These are phyloP conservation scores for Sonneratia alba DNA, from an alignment of 345 rosid species.

Conservation along the genomic window DNA sequence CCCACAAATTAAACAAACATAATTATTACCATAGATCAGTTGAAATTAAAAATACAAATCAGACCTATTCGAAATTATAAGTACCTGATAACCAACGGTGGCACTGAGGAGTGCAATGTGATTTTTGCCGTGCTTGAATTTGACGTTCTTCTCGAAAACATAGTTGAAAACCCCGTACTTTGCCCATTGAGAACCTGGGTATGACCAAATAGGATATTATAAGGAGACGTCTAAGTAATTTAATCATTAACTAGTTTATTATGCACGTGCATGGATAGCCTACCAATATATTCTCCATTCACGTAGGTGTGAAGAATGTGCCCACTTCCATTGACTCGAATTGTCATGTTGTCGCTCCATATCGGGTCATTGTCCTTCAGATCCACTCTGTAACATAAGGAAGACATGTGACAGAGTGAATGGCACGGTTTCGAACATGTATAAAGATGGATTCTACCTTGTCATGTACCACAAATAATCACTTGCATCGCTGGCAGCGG, in stretches of 20 bases:
- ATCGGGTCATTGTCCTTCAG: slow-evolving; percentile 31
- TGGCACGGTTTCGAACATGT: not conserved
- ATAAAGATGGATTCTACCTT: slow-evolving; percentile 23
- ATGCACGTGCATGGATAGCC: not conserved
- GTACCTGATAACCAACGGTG: slow-evolving; percentile 54
- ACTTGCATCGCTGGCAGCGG: slow-evolving; percentile 29
- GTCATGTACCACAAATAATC: slow-evolving; percentile 76
- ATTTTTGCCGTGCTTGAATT: slow-evolving; percentile 34
- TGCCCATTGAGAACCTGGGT: slow-evolving; percentile 32
- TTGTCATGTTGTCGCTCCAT: slow-evolving; percentile 34
- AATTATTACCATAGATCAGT: not conserved
- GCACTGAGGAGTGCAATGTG: slow-evolving; percentile 41
- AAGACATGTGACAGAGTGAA: not conserved
- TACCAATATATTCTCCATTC: slow-evolving; percentile 42
- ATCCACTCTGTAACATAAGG: slow-evolving; percentile 17
- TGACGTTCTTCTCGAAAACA: slow-evolving; percentile 23
- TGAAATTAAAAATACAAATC: not conserved
- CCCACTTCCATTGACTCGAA: slow-evolving; percentile 38
- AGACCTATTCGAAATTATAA: not conserved
- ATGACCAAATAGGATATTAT: not conserved
- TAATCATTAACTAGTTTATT: too few relatives aligned
- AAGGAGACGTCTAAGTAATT: too few relatives aligned
- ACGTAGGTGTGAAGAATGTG: slow-evolving; percentile 50
- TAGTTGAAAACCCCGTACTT: slow-evolving; percentile 24
- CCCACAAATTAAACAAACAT: too few relatives aligned